These are phyloP conservation scores for Claviceps sp. DNA, from an alignment of 2,329 filamentous ascomycete genomes.

Conservation along the genomic window DNA sequence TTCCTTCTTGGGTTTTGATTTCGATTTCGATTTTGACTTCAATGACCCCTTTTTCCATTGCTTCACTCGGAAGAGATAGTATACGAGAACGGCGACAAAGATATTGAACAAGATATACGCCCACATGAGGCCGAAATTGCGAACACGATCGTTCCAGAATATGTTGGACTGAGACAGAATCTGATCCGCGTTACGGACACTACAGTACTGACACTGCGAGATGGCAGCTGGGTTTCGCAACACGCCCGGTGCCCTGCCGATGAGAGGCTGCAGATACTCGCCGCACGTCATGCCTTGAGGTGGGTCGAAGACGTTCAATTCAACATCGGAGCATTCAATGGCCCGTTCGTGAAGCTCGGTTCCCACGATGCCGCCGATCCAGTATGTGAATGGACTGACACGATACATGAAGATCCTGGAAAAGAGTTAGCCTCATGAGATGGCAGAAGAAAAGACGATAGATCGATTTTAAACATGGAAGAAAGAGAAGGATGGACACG, in stretches of 20 bases:
- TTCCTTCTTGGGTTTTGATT: background rate
- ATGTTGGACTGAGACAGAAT: conserved; percentile 36
- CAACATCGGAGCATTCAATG: conserved; percentile 38
- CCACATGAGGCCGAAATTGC: conserved; percentile 60
- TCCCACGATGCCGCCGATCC: conserved; percentile 52
- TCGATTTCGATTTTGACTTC: background rate
- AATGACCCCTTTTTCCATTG: conserved; percentile 14
- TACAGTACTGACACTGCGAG: conserved; percentile 51
- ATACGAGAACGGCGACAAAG: conserved; percentile 40
- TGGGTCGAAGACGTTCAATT: conserved; percentile 51
- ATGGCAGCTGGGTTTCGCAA: conserved; percentile 48
- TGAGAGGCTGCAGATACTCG: conserved; percentile 47
- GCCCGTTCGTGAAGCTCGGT: conserved; percentile 46
- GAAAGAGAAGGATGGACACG: background rate
- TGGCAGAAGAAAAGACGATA: background rate
- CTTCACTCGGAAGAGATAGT: conserved; percentile 48
- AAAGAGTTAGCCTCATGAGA: background rate
- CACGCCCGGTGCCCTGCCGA: conserved; percentile 36
- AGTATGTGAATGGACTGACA: conserved; percentile 54
- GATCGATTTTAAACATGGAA: background rate
- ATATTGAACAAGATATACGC: conserved; percentile 54
- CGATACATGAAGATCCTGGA: conserved; percentile 55
- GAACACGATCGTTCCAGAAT: conserved; percentile 43
- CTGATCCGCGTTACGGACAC: conserved; percentile 48
- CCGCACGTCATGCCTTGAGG: conserved; percentile 49